Conservation (phyloP, 1,284 basidiomycete species). For the Amylostereum areolatum region DNA sequence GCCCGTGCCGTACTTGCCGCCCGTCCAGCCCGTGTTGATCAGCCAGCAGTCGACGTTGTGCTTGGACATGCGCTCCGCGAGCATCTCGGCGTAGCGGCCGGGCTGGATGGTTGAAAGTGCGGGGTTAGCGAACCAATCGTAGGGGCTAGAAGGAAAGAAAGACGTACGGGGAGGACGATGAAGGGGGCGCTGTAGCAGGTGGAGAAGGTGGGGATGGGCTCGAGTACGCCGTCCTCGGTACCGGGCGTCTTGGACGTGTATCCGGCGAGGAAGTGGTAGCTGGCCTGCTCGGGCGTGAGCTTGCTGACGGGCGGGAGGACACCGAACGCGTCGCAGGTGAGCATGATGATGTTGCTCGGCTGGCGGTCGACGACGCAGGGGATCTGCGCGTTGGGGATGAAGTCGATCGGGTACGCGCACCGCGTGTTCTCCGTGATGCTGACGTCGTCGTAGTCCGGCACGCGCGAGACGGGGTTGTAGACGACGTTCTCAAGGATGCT, state of each 20-base stretch:
- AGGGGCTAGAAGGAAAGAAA: neutral
- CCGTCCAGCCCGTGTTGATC: constrained; percentile 99
- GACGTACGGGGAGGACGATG: constrained; percentile 87
- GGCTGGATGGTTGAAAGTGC: constrained; percentile 44
- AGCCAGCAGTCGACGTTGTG: constrained; percentile 95
- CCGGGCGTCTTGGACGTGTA: constrained; percentile 98
- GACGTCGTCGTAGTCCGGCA: constrained; percentile 94
- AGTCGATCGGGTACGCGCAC: constrained; percentile 97
- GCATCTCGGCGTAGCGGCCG: constrained; percentile 93
- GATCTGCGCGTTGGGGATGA: constrained; percentile 92
- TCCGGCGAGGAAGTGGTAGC: constrained; percentile 95
- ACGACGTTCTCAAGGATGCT: constrained; percentile 99
- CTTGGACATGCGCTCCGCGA: constrained; percentile 91
- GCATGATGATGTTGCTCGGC: constrained; percentile 95
- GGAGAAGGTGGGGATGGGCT: constrained; percentile 98
- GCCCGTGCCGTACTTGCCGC: constrained; percentile 88
- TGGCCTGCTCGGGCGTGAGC: constrained; percentile 90
- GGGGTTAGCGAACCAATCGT: neutral
- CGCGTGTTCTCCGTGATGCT: constrained; percentile 99
- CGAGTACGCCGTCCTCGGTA: constrained; percentile 96
- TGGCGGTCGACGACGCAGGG: constrained; percentile 83
- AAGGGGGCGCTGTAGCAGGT: constrained; percentile 99
- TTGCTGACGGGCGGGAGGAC: constrained; percentile 95
- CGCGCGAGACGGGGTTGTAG: constrained; percentile 84
- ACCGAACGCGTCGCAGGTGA: constrained; percentile 98